Base-by-base conservation (phyloP, 2,329 filamentous ascomycete genomes). In the Diplodia sapinea region DNA sequence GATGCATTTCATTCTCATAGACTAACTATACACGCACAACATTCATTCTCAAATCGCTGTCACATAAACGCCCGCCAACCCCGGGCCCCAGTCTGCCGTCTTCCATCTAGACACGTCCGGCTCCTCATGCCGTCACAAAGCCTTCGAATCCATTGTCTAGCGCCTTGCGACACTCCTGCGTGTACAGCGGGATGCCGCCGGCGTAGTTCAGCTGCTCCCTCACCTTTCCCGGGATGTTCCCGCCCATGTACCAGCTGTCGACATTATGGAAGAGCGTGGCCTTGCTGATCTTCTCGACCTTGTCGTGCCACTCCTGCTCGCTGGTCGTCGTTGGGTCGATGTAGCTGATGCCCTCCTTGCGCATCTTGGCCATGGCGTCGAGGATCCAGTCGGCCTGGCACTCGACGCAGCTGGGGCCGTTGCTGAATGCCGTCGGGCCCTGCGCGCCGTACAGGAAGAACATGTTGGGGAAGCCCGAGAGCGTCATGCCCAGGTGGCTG, bases 161-260 rank as follows among this genome's bases (percentile, higher is more conserved):
- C 65, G 74, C 75, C 50, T 73, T 76, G 56, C 79, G 73, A 65
- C 77, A 78, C 70, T 80, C 73, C 69, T 78, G 74, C 68, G 77
- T 76, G 51, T 82, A 82, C 69, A 76, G 31, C 1, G 78, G 78
- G 54, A 80, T 74, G 0, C 81, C 81, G 7, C 81, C 81, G 11
- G 80, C 75, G 71, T 77, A 83, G 57, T 78, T 82, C 59, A 83
- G 72, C 67, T 81, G 81, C 73, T 83, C 81, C 17, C 78, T 75
- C 12, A 77, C 73, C 74, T 82, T 82, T 13, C 82, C 82, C 0
- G 81, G 81, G 11, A 83, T 75, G 54, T 83, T 83, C 13, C 78
- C 79, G 7, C 78, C 78, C 78, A 79, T 80, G 62, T 83, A 83
- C 81, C 79, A 82, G 7, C 74, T 76, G 31, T 79, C 77, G 0